These are phyloP conservation scores for Apiospora aurea DNA, from an alignment of 2,329 filamentous ascomycete species.

Conservation along the genomic window DNA sequence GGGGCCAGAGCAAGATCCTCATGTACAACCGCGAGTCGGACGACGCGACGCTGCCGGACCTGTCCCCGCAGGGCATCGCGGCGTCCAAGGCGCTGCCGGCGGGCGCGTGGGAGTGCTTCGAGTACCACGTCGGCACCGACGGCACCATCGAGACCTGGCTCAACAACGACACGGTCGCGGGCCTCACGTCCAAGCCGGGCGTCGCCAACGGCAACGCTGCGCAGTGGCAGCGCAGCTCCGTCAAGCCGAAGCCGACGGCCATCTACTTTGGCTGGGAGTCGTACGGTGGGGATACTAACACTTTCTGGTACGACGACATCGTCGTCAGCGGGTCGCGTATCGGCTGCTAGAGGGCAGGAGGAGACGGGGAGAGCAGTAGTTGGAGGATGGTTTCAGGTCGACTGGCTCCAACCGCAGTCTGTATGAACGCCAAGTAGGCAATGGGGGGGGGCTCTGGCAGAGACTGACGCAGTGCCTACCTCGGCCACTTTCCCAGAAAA, in stretches of 20 bases:
- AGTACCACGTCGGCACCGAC: slow-evolving; percentile 65
- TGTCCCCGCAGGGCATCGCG: slow-evolving; percentile 65
- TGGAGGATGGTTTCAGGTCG: not conserved
- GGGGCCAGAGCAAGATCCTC: slow-evolving; percentile 65
- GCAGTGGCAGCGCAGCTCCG: slow-evolving; percentile 58
- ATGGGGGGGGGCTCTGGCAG: not conserved
- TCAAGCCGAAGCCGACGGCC: slow-evolving; percentile 59
- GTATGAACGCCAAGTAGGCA: not conserved
- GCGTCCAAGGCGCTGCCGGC: slow-evolving; percentile 58
- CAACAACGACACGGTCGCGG: slow-evolving; percentile 57
- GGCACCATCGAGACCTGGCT: slow-evolving; percentile 68
- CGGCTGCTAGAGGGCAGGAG: slow-evolving; percentile 47
- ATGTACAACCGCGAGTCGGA: slow-evolving; percentile 72
- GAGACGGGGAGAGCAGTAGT: not conserved
- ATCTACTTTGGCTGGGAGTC: slow-evolving; percentile 71
- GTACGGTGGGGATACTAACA: slow-evolving; percentile 66
- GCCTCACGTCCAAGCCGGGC: slow-evolving; percentile 56
- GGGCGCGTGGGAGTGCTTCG: slow-evolving; percentile 63
- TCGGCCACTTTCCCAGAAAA: not conserved
- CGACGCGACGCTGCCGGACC: slow-evolving; percentile 67
- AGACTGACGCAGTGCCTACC: not conserved
- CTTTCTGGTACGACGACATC: slow-evolving; percentile 70
- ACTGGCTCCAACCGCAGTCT: too few relatives aligned
- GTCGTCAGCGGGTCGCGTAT: slow-evolving; percentile 54
- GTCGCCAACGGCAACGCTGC: slow-evolving; percentile 57